phyloP scores from a whole-genome alignment of 176 grass and related monocot genomes.

The Phragmites australis region DNA sequence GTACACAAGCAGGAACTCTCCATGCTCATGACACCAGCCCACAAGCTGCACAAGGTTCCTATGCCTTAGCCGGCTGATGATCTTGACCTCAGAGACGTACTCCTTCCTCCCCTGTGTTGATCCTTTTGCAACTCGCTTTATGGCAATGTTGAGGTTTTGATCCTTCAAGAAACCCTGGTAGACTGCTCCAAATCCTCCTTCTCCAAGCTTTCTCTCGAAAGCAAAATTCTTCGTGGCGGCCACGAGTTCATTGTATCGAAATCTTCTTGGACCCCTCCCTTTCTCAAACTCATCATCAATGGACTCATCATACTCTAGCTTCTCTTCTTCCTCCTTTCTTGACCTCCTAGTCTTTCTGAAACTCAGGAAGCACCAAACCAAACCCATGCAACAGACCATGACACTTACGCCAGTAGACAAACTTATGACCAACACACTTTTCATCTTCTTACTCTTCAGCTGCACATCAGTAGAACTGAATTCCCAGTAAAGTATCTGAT shows the following conservation, averaged over 20 bases:
- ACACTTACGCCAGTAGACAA: background rate
- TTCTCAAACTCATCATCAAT: conserved; percentile 56
- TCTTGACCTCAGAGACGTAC: conserved; percentile 78
- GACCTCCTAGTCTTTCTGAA: conserved; percentile 40
- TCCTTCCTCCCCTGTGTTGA: conserved; percentile 68
- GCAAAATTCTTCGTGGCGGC: conserved; percentile 49
- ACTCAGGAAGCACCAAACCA: conserved; percentile 37
- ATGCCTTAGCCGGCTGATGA: conserved; percentile 70
- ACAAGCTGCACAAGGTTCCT: conserved; percentile 69
- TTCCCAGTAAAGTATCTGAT: conserved; percentile 70
- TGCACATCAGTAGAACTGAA: conserved; percentile 54
- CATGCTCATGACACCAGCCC: conserved; percentile 66
- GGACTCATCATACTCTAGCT: conserved; percentile 28
- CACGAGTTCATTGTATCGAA: conserved; percentile 49
- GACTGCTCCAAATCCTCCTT: conserved; percentile 71
- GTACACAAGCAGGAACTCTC: conserved; percentile 49
- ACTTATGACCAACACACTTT: conserved; percentile 35
- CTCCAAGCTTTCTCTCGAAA: conserved; percentile 62
- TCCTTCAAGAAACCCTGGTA: conserved; percentile 56
- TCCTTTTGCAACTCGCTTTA: conserved; percentile 66
- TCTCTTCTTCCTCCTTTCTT: conserved; percentile 28
- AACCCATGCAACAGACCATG: conserved; percentile 28
- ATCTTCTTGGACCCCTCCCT: conserved; percentile 60
- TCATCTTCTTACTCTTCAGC: conserved; percentile 39
- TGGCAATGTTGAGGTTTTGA: conserved; percentile 51